Base-by-base conservation (phyloP, 2,329 filamentous ascomycete genomes). In the Malbranchea cinnamomea region DNA sequence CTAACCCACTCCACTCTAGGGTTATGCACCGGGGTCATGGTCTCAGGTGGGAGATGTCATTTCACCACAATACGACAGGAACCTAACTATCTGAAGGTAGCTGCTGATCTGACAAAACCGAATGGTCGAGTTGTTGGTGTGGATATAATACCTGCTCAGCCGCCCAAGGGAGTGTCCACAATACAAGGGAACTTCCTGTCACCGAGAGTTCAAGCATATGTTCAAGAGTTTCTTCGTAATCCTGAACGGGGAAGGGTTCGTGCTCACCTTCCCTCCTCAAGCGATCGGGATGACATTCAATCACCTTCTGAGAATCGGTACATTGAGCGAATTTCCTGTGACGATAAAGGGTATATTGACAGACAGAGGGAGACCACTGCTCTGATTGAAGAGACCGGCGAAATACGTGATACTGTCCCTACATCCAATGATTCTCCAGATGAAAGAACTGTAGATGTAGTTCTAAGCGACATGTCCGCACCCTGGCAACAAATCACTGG, bases 391-490 rank as follows among this genome's bases (percentile, higher is more conserved):
- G 45, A 51, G 8, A 55, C 60, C 29, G 42, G 54, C 19, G 25
- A 32, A 22, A 32, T 31, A 21, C 17, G 32, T 18, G 22, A 28
- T 29, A 13, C 13, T 12, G 29, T 12, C 16, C 34, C 16, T 26
- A 33, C n/a, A n/a, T n/a, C n/a, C n/a, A n/a, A 16, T 28, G 35
- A 41, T 27, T 18, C 36, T 31, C 53, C 52, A 34, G 39, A 49
- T 26, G 67, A 67, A 38, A 67, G 68, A 47, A 71, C 71, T 48
- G 85, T 94, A 41, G 82, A 95, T 60, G 72, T 98, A 50, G 82
- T 98, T 52, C 64, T 98, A 52, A 93, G 83, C 73, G 89, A 98
- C 70, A 98, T 98, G 89, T 98, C 76, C 72, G 87, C 68, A 68
- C 85, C 89, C 78, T 94, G 84, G 84, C 67, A 74, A 47, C 79